Conservation (phyloP, 495 filamentous ascomycete species). For the Astrothelium subdiscretum region DNA sequence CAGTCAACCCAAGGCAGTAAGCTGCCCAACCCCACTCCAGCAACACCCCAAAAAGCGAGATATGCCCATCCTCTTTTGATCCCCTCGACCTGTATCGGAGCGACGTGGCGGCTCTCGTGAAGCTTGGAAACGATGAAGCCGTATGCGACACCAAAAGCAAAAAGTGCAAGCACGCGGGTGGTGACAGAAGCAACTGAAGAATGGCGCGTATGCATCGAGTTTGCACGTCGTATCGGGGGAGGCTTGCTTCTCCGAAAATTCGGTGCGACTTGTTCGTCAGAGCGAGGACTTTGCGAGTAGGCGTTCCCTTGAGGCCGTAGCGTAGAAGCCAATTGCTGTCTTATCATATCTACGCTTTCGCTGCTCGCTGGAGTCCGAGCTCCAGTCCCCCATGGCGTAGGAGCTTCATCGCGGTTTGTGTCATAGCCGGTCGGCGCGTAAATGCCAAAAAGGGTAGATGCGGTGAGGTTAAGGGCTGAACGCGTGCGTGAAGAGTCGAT, state of each 20-base stretch:
- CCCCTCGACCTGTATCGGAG: constrained; percentile 49
- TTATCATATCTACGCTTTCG: constrained; percentile 15
- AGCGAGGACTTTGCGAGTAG: background rate
- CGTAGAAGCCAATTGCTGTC: constrained; percentile 3
- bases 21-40: constrained; percentile 64
- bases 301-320: background rate
- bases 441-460: constrained; percentile 82
- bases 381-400: constrained; percentile 61
- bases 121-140: constrained; percentile 77
- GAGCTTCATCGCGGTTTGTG: constrained; percentile 32
- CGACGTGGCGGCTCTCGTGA: constrained; percentile 55
- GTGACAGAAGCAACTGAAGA: constrained; percentile 27
- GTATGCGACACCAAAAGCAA: constrained; percentile 70
- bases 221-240: constrained; percentile 2
- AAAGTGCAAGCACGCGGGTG: constrained; percentile 54
- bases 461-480: constrained; percentile 77
- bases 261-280: background rate
- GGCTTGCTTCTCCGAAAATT: background rate
- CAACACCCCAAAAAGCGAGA: constrained; percentile 66
- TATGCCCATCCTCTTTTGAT: constrained; percentile 56
- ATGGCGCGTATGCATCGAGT: constrained; percentile 4
- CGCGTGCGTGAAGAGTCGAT: constrained; percentile 47
- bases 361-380: constrained; percentile 45
- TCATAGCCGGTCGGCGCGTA: constrained; percentile 58
- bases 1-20: constrained; percentile 77